Evolutionary conservation across 805 yeast genomes (phyloP), one percentile per base, ranked within the genome.

Genomic region (Cyberlindnera japonica): DNA sequence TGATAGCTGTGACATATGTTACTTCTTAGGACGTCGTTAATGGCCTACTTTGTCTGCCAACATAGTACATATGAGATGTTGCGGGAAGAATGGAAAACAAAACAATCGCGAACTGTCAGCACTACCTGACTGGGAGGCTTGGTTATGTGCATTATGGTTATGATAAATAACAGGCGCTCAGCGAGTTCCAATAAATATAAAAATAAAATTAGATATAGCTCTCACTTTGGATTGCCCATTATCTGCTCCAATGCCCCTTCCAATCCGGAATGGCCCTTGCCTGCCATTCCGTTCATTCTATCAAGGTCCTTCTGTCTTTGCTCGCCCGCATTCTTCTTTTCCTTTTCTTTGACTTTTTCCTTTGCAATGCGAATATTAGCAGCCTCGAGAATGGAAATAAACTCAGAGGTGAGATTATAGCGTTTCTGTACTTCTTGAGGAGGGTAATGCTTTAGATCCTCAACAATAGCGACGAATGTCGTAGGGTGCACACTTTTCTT

Each of bases 401-500:
- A 40, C 19, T 33, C 35, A 3, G 35, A 34, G 6, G 19, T 16
- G 5, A 53, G 37, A 11, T 39, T 41, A 26, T 51, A 53, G 6
- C 46, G 38, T 24, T 28, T 40, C 3, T 31, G 23, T 3, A 53
- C 41, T 16, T 48, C 45, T 6, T 44, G 48, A 4, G 40, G 28
- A 5, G 50, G 14, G 28, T 41, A 43, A 14, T 43, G 46, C 7
- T 46, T 37, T 25, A 51, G 28, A 33, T 50, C 53, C 16, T 48
- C 51, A 6, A 53, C 45, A 7, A 53, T 51, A 11, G 53, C 42
- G 8, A 41, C 42, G 19, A 53, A 47, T 18, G 47, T 45, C 12
- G 37, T 30, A 3, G 57, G 57, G 18, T 38, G 45, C 4, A 51
- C 50, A 20, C 33, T 35, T 10, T 24, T 24, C 15, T 36, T 36